Evolutionary conservation across 202 grass and related monocot species (phyloP).

Genomic region (Cymbopogon flexuosus): DNA sequence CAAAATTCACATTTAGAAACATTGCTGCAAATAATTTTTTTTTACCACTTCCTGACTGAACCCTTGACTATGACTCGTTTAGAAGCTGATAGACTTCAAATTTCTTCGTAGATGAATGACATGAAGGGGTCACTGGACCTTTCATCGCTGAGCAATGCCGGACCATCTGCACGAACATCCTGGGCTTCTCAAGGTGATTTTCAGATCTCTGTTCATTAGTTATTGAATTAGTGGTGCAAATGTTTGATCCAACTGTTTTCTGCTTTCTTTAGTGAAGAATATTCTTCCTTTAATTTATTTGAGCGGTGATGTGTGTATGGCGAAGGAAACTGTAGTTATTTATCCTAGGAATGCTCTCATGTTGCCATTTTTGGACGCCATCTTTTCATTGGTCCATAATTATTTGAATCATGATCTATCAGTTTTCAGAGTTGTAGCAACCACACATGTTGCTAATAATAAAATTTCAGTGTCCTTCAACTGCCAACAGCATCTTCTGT

Average conservation of each 20-base stretch:
- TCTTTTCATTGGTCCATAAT: not conserved
- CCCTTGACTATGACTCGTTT: not conserved
- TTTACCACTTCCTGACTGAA: not conserved
- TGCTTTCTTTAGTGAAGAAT: conserved; percentile 21
- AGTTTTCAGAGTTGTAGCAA: not conserved
- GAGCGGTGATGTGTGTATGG: conserved; percentile 8
- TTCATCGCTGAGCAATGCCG: conserved; percentile 33
- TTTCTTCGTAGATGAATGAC: conserved; percentile 50
- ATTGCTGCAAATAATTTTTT: not conserved
- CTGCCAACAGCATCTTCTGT: conserved; percentile 2
- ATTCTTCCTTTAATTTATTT: conserved; percentile 9
- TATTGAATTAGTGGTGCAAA: not conserved
- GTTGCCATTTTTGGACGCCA: conserved; percentile 20
- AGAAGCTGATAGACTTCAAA: not conserved
- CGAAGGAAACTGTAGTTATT: not conserved
- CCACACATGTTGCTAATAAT: not conserved
- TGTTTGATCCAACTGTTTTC: conserved; percentile 26
- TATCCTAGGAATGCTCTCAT: conserved; percentile 19
- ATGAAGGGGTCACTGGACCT: conserved; percentile 46
- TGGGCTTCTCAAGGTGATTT: conserved; percentile 77
- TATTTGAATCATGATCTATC: conserved; percentile 23
- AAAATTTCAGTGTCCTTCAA: conserved; percentile 5
- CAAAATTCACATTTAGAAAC: not conserved
- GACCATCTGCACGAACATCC: conserved; percentile 44
- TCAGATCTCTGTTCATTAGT: not conserved